Percentiles rank a stretch among this genome's conserved stretches.
phyloP scores from a whole-genome alignment of 192 early-diverging fungal genomes.

The Gorgonomyces haynaldii region DNA sequence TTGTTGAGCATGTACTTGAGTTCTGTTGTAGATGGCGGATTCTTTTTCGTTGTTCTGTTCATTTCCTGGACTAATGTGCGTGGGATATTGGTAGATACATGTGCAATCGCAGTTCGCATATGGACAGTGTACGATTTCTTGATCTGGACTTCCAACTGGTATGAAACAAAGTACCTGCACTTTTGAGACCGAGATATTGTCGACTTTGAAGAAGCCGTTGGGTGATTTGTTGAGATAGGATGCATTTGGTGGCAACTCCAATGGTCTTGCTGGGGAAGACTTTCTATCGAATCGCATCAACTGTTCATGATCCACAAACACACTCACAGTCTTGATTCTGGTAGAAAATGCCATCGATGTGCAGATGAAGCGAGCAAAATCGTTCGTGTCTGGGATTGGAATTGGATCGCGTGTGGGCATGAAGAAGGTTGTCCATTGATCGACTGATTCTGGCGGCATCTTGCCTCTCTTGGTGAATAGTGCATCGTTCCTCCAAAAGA shows the following conservation, averaged over 20 bases:
- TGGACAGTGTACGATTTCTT: constrained; percentile 45
- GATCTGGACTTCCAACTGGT: constrained; percentile 26
- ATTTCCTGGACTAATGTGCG: constrained; percentile 54
- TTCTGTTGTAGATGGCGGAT: constrained; percentile 55
- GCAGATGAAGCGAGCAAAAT: constrained; percentile 57
- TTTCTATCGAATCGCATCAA: constrained; percentile 57
- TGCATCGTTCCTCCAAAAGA: constrained; percentile 82
- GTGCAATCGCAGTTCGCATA: constrained; percentile 54
- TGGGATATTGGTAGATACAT: constrained; percentile 41
- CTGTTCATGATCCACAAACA: constrained; percentile 48
- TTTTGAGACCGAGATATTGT: constrained; percentile 43
- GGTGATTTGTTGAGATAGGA: constrained; percentile 45
- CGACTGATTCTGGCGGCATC: constrained; percentile 28
- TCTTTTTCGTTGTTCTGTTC: constrained; percentile 80
- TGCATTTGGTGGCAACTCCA: constrained; percentile 30
- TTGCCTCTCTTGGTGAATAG: constrained; percentile 64
- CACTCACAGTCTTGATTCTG: constrained; percentile 53
- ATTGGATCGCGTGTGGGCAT: constrained; percentile 66
- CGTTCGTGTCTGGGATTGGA: constrained; percentile 49
- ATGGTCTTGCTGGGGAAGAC: constrained; percentile 43
- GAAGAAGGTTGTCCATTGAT: constrained; percentile 62
- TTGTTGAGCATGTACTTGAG: constrained; percentile 63
- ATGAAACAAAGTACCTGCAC: constrained; percentile 17
- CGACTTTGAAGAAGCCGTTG: constrained; percentile 58
- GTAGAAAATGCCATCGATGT: constrained; percentile 67